Evolutionary conservation across 2,329 filamentous ascomycete species (phyloP), one percentile per base, ranked within the genome.

Genomic region (Graphilbum sp.): DNA sequence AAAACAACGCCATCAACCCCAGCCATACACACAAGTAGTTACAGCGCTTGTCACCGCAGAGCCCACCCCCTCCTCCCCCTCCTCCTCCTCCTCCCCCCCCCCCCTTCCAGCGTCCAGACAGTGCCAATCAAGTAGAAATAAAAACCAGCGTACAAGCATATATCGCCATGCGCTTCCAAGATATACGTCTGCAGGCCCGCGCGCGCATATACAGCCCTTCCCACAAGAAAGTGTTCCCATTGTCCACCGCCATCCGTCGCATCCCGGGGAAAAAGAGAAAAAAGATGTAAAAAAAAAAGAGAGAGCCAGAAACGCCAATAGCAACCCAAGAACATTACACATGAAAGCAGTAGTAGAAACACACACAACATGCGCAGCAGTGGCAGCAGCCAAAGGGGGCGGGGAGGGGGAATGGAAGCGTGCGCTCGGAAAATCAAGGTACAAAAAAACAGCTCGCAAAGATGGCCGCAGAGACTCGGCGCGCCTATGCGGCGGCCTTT

Each of bases 391-490:
- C 17, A 15, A n/a, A 18, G n/a, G n/a, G n/a, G n/a, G n/a, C n/a
- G n/a, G n/a, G n/a, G n/a, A n/a, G n/a, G n/a, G n/a, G n/a, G 11
- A 24, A 21, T 8, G 36, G 23, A 40, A 30, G 34, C 38, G 20
- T 36, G 37, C 36, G 36, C 37, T 40, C 42, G 16, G 13, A n/a
- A 12, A 18, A 16, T 4, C 5, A 32, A 4, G 17, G 6, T 5
- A 32, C n/a, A 32, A 32, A 32, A 32, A 18, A 32, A 32, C 30
- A 18, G 30, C 30, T 32, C 54, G 52, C 19, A 50, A 44, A 48
- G 46, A 50, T n/a, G 24, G 13, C 17, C 33, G 23, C 25, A 32
- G 32, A 29, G 32, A 38, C 29, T 23, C 4, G 36, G 36, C 32
- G 41, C 42, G 44, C 39, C 34, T 23, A 17, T 20, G 30, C 34